These are phyloP conservation scores for Cladosporium sp. DNA, from an alignment of 2,329 filamentous ascomycete species.

Conservation along the genomic window DNA sequence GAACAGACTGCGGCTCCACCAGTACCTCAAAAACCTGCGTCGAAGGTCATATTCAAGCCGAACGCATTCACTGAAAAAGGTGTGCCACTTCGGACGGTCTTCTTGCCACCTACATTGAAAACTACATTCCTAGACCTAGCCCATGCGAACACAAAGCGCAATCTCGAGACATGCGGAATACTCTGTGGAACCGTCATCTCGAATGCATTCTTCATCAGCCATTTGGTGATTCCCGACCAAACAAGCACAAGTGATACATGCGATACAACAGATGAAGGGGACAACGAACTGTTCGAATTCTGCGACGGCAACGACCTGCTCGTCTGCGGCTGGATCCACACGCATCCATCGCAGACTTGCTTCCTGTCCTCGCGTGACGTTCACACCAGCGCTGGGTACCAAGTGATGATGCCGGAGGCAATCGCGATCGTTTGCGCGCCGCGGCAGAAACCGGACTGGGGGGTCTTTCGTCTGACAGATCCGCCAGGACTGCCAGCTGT, in stretches of 20 bases:
- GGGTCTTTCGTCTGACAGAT: slow-evolving; percentile 88
- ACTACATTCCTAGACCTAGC: slow-evolving; percentile 71
- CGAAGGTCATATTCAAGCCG: slow-evolving; percentile 63
- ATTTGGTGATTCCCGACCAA: slow-evolving; percentile 87
- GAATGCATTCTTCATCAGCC: slow-evolving; percentile 88
- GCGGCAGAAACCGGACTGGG: slow-evolving; percentile 71
- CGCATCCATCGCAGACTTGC: slow-evolving; percentile 92
- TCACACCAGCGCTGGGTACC: slow-evolving; percentile 91
- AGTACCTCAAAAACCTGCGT: not conserved
- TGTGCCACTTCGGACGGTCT: slow-evolving; percentile 78
- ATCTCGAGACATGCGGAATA: slow-evolving; percentile 93
- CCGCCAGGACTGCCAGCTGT: slow-evolving; percentile 87
- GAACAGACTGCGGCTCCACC: not conserved
- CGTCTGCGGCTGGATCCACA: slow-evolving; percentile 96
- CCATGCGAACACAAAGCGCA: slow-evolving; percentile 68
- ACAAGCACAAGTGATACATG: slow-evolving; percentile 88
- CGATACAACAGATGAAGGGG: slow-evolving; percentile 81
- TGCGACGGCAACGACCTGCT: slow-evolving; percentile 80
- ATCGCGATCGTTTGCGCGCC: slow-evolving; percentile 97
- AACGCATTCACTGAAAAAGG: slow-evolving; percentile 89
- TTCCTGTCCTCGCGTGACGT: slow-evolving; percentile 95
- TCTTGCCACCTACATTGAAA: slow-evolving; percentile 74
- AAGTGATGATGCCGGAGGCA: slow-evolving; percentile 93
- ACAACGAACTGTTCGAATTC: slow-evolving; percentile 72
- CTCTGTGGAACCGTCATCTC: slow-evolving; percentile 86